Evolutionary conservation across 2,329 filamentous ascomycete species (phyloP).

Genomic region (Lojkania enalia): DNA sequence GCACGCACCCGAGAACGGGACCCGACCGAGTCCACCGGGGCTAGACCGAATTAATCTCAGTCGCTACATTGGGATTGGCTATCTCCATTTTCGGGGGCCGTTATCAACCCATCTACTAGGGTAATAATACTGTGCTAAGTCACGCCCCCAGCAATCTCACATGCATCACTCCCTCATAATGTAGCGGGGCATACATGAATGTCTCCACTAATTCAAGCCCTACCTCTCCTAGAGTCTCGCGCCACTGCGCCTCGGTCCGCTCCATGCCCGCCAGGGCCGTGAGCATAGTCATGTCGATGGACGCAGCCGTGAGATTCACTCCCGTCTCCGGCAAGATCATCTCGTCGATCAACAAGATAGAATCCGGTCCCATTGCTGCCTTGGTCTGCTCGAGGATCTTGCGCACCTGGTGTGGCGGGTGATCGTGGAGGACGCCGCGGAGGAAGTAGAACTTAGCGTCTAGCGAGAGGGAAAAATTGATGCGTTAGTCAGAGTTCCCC

Average conservation of each 20-base stretch:
- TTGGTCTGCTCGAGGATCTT: slow-evolving; percentile 44
- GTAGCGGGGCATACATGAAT: no score
- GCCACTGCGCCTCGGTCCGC: slow-evolving; percentile 45
- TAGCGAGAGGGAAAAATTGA: no score
- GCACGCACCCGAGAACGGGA: no score
- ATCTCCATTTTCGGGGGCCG: no score
- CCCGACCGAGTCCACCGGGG: no score
- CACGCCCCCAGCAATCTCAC: no score
- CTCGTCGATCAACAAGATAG: slow-evolving; percentile 50
- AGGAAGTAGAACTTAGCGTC: slow-evolving; percentile 39
- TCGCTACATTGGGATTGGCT: no score
- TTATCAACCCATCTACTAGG: no score
- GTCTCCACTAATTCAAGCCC: slow-evolving; percentile 8
- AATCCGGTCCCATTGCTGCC: slow-evolving; percentile 42
- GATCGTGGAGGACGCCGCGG: slow-evolving; percentile 43
- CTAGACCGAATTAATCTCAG: no score
- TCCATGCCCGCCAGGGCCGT: slow-evolving; percentile 40
- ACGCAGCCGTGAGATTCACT: slow-evolving; percentile 38
- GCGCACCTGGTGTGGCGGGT: slow-evolving; percentile 35
- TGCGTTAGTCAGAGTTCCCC: neutral
- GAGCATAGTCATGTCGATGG: slow-evolving; percentile 48
- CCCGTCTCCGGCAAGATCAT: slow-evolving; percentile 45
- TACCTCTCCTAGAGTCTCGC: slow-evolving; percentile 17
- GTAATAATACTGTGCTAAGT: no score
- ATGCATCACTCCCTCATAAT: no score